Evolutionary conservation across 129 eudicot genomes (phyloP), one percentile per base, ranked within the genome.

Genomic region (Flaveria trinervia): DNA sequence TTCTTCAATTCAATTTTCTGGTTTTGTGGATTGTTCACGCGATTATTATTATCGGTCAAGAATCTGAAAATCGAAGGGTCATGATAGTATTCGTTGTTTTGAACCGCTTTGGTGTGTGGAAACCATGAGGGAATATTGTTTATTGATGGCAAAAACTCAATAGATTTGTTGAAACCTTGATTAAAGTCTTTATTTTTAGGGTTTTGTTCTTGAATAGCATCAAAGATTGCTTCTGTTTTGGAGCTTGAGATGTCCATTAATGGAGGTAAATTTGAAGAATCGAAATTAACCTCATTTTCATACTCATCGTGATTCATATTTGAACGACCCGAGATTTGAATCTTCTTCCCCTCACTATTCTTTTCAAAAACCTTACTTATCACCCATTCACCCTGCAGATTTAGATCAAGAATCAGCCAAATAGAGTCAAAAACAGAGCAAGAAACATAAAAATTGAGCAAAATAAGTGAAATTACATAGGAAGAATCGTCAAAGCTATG

Each of bases 351-450:
- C 46, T 82, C 88, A 15, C 71, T 60, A 62, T 62, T 77, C 82
- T 92, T 92, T 55, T 88, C 85, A 45, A 92, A 92, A 16, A 92
- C 50, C 78, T 89, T 86, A 33, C 89, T 86, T 22, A 92, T 83
- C 15, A 90, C 98, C 96, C 98, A 90, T 45, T 90, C 96, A 66
- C 90, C 88, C 98, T 92, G 86, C 25, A 73, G 75, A 77, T 50
- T 48, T 9, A 76, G 59, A 74, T 7, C 54, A 43, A 28, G 10
- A 61, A 16, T 7, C 2, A 62, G 5, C 22, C 64, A 70, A 15
- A 30, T 18, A 73, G 64, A 33, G 41, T 60, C 50, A 36, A 36
- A 36, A 5, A 36, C 41, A 36, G 41, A 36, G 41, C 41, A 36
- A 36, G 41, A 36, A 36, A 5, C 41, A 36, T 36, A 36, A 36